A percentile compares a stretch with the other conserved stretches of the same genome.
phyloP scores from a whole-genome alignment of 495 filamentous ascomycete genomes.

The Tetracladium marchalianum region DNA sequence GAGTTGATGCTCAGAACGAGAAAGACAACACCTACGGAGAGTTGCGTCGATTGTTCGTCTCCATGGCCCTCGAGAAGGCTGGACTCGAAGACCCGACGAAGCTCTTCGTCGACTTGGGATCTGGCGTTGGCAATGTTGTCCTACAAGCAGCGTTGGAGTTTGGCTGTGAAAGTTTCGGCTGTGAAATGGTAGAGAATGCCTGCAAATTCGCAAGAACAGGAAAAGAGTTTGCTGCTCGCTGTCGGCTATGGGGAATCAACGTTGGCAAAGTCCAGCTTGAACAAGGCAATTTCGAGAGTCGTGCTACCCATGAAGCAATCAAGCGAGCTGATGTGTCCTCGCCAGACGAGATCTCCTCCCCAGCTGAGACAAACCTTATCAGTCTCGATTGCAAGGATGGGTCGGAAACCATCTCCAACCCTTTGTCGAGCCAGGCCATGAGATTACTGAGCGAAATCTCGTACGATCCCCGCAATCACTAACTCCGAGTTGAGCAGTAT shows the following conservation, averaged over 20 bases:
- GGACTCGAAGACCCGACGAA: conserved; percentile 63
- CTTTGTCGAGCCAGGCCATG: conserved; percentile 63
- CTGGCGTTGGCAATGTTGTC: conserved; percentile 90
- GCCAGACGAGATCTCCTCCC: conserved; percentile 98
- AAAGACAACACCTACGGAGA: conserved; percentile 92
- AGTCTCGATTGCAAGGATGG: conserved; percentile 91
- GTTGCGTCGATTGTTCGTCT: conserved; percentile 73
- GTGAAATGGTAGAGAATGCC: conserved; percentile 87
- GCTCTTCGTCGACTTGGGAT: conserved; percentile 92
- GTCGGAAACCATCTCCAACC: conserved; percentile 78
- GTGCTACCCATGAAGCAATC: conserved; percentile 58
- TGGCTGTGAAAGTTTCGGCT: conserved; percentile 91
- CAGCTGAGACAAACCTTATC: conserved; percentile 65
- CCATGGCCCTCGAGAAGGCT: conserved; percentile 66
- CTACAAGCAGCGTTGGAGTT: conserved; percentile 89
- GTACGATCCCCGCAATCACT: conserved; percentile 69
- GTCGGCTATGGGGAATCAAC: conserved; percentile 79
- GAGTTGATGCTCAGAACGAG: conserved; percentile 58
- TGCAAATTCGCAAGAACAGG: conserved; percentile 74
- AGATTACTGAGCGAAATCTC: conserved; percentile 57
- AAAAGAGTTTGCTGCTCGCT: conserved; percentile 76
- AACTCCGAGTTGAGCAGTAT: conserved; percentile 56
- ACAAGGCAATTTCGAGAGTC: conserved; percentile 72
- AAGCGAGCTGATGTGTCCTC: conserved; percentile 81
- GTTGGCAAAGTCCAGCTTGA: conserved; percentile 73